phyloP scores from a whole-genome alignment of 169 alveolate genomes.

The Prorocentrum cordatum region DNA sequence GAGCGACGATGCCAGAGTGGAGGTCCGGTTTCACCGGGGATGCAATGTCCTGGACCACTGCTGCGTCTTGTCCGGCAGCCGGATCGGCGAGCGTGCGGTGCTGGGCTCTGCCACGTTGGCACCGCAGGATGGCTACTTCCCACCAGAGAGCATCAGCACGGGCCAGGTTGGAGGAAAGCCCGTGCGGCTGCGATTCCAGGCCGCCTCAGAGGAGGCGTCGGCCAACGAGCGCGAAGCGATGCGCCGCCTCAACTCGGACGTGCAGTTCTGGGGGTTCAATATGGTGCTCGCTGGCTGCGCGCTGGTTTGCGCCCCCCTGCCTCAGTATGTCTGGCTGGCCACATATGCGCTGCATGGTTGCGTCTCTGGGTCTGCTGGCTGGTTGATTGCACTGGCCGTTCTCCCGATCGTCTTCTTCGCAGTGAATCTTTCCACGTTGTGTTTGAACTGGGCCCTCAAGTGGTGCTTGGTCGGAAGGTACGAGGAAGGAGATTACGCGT shows the following conservation, averaged over 20 bases:
- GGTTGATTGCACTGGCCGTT: neutral
- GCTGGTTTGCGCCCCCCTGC: constrained; percentile 6
- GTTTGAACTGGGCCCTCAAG: neutral
- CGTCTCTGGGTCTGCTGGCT: neutral
- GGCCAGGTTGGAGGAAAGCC: constrained; percentile 23
- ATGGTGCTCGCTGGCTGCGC: neutral
- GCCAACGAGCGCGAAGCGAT: constrained; percentile 10
- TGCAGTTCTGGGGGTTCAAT: neutral
- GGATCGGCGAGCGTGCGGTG: constrained; percentile 14
- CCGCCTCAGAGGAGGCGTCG: neutral
- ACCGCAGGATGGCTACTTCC: constrained; percentile 3
- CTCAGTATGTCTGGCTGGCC: no score
- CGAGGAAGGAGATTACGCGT: neutral
- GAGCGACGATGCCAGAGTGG: neutral
- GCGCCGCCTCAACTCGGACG: constrained; percentile 1
- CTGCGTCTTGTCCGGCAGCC: neutral
- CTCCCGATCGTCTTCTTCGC: neutral
- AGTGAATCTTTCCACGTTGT: neutral
- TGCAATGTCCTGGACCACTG: constrained; percentile 1
- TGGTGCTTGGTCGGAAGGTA: neutral
- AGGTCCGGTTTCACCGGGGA: neutral
- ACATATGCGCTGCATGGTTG: no score
- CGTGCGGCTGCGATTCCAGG: constrained; percentile 7
- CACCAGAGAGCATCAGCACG: constrained; percentile 12
- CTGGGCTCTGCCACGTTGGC: constrained; percentile 9